These are phyloP conservation scores for Solanum corneliomulleri DNA, from an alignment of 257 asterid genomes.

Conservation along the genomic window DNA sequence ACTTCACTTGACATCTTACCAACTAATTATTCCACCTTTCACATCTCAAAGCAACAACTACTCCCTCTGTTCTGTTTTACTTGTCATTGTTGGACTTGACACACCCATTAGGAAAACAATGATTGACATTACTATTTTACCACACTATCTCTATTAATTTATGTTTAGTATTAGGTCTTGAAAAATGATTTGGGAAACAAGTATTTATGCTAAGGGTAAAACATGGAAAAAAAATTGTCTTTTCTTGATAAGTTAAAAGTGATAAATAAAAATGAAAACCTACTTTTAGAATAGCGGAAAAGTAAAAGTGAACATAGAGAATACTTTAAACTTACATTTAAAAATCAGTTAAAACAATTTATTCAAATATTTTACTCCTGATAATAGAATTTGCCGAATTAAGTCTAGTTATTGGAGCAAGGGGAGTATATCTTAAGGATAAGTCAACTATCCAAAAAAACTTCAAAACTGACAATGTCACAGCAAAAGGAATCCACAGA, in stretches of 20 bases:
- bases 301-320: no score
- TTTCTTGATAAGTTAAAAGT: no score
- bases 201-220: not conserved
- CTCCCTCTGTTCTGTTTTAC: no score
- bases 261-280: no score
- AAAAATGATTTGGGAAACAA: not conserved
- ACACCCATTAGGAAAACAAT: no score
- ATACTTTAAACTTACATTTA: not conserved
- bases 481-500: not conserved
- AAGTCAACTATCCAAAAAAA: not conserved
- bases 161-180: not conserved
- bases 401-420: not conserved
- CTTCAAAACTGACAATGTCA: not conserved
- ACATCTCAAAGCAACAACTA: not conserved
- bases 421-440: not conserved
- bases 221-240: not conserved
- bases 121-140: not conserved
- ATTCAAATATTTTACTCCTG: not conserved
- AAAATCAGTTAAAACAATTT: not conserved
- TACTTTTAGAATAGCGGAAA: no score
- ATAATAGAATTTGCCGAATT: not conserved
- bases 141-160: not conserved
- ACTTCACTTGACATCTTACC: not conserved
- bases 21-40: not conserved
- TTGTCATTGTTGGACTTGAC: no score